Base-by-base conservation (phyloP, 805 yeast genomes). In the Groenewaldozyma tartarivorans region DNA sequence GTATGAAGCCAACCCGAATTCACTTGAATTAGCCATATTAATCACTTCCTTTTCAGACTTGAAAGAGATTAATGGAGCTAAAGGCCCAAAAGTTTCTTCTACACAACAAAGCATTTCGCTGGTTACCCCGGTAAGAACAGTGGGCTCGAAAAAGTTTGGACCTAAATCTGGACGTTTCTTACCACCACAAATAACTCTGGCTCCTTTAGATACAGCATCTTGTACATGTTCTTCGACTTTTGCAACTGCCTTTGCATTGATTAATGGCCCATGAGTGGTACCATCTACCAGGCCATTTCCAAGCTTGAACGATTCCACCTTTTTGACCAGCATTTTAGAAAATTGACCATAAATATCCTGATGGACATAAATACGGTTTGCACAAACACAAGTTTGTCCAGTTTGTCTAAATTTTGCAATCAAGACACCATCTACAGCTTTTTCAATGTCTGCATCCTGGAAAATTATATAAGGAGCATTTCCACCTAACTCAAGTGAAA, bases 31-130 rank as follows among this genome's bases (percentile, higher is more conserved):
- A 18, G 92, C 88, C 43, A 67, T 52, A 37, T 54, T 58, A 5
- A 82, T 38, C 3, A 74, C 88, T 55, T 80, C 83, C 35, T 76
- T 79, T 36, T 74, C 81, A n/a, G 76, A 58, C 32, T 60, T 56
- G 55, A 83, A 83, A 53, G 71, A 73, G 55, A 80, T 72, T 39
- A 84, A 60, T 1, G 86, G 83, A 16, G 83, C 83, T 15, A 83
- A 66, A 2, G 94, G 94, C 2, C 92, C 94, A 57, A 83, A 83
- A 2, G 88, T 81, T 58, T 83, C 94, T 50, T 81, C 87, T n/a
- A 58, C 49, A 49, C 71, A 67, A 26, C 82, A 73, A 33, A 57
- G 48, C 75, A 82, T 81, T 17, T 66, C 67, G 2, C 63, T 56
- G 37, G 77, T 73, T 36, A 76, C 81, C 45, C 74, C 72, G n/a